Base-by-base conservation (phyloP, 1,139 yeast genomes). In the Kurtzmaniella quercitrusa region DNA sequence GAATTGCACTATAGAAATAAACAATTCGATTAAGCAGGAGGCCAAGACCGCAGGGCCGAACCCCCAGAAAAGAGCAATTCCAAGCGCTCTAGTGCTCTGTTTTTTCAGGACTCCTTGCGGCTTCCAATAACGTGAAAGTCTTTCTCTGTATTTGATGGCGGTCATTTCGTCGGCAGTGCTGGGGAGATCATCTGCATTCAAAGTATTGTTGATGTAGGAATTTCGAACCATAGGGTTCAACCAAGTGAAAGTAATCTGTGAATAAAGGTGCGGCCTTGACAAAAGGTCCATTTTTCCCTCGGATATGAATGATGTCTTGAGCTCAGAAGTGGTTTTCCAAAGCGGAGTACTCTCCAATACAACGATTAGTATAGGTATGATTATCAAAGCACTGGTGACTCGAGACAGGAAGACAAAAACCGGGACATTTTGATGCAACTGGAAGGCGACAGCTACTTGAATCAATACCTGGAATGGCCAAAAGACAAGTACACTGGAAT, bases 241-340 rank as follows among this genome's bases (percentile, higher is more conserved):
- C 86, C 86, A 81, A 7, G 76, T 65, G 50, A 78, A 81, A 0
- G 85, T 78, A 22, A 78, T 52, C 37, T 63, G 60, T 3, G 82
- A 76, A 17, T 79, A 52, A n/a, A 78, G 50, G 50, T 80, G 76
- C 1, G 80, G 76, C 1, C 61, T 59, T n/a, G 59, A 51, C 5
- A 70, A 55, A 30, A 53, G 55, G 7, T 46, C 38, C 6, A 14
- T 14, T 20, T 44, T 41, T 5, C 46, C 48, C 5, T 43, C 36
- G 30, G 38, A 40, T n/a, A 39, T 50, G 37, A 50, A 60, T 14
- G 56, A 50, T 12, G 50, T 41, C 2, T 46, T 44, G 30, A 65
- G 54, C 20, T 56, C 56, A 38, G 56, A 59, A 5, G 60, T 47
- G 1, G 75, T 70, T 12, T 45, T 51, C 71, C 73, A 69, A 21